These are phyloP conservation scores for Magnolia sinica DNA, from an alignment of 164 flowering plant genomes.

Conservation along the genomic window DNA sequence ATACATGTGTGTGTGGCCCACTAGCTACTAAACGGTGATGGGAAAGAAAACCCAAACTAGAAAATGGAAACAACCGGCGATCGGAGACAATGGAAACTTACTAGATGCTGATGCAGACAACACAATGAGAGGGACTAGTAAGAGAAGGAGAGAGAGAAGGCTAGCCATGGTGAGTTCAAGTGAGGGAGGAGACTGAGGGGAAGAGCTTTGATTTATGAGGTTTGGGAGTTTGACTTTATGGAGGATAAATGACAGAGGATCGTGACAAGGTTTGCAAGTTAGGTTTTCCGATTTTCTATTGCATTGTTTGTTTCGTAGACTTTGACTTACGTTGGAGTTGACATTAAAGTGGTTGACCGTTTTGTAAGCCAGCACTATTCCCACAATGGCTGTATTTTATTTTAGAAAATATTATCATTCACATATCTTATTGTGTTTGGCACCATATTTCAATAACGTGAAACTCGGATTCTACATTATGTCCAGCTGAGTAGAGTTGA, in stretches of 20 bases:
- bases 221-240: conserved; percentile 2
- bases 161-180: conserved; percentile 6
- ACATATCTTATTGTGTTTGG: too few relatives aligned
- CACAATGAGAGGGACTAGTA: not conserved
- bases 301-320: not conserved
- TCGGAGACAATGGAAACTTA: too few relatives aligned
- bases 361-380: too few relatives aligned
- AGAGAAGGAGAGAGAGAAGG: not conserved
- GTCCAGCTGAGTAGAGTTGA: too few relatives aligned
- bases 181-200: not conserved
- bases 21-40: too few relatives aligned
- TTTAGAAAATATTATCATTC: too few relatives aligned
- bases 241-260: not conserved
- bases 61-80: too few relatives aligned
- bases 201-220: conserved; percentile 2
- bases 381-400: too few relatives aligned
- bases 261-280: conserved; percentile 5
- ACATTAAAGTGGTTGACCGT: not conserved
- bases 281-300: not conserved
- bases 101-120: not conserved
- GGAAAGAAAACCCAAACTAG: too few relatives aligned
- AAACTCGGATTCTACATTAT: too few relatives aligned
- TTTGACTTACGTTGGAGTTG: conserved; percentile 2
- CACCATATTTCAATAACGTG: too few relatives aligned
- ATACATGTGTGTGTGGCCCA: too few relatives aligned